Percentiles rank a stretch among this genome's conserved stretches.
Evolutionary conservation across 139 green algal genomes (phyloP).

Genomic region (Asterochloris erici): DNA sequence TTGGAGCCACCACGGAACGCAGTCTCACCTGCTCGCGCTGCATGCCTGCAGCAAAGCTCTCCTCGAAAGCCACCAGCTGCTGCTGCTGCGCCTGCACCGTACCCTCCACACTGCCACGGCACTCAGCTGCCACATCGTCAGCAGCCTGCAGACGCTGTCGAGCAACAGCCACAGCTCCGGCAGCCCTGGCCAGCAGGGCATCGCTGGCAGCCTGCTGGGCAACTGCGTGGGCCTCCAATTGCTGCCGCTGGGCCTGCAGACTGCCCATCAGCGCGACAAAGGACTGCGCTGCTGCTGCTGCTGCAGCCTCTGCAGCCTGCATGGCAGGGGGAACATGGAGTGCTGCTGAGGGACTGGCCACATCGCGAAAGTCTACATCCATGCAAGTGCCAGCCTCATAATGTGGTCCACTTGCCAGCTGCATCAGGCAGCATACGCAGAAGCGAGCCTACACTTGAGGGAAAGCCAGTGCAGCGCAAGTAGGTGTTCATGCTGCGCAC

Average conservation of each 20-base stretch:
- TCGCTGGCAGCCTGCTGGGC: conserved; percentile 11
- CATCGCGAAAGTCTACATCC: no score
- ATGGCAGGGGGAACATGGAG: not conserved
- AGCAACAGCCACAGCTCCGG: conserved; percentile 3
- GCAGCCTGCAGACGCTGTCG: conserved; percentile 15
- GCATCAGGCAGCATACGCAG: no score
- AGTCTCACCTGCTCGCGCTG: conserved; percentile 12
- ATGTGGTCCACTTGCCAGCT: no score
- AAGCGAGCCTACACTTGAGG: no score
- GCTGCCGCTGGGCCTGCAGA: conserved; percentile 22
- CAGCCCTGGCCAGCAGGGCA: conserved; percentile 13
- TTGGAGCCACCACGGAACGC: not conserved
- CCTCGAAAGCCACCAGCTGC: conserved; percentile 14
- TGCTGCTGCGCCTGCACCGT: conserved; percentile 18
- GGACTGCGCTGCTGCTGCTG: conserved; percentile 10
- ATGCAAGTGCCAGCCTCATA: no score
- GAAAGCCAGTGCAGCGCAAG: no score
- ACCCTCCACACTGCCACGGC: not conserved
- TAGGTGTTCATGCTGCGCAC: no score
- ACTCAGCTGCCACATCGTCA: conserved; percentile 1
- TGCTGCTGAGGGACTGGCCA: not conserved
- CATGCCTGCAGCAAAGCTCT: conserved; percentile 11
- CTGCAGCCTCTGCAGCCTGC: conserved; percentile 24
- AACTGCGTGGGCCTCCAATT: conserved; percentile 16
- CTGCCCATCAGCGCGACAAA: conserved; percentile 12